Evolutionary conservation across 352 stramenopile genomes (phyloP).

Genomic region (Pythium phragmiticola): DNA sequence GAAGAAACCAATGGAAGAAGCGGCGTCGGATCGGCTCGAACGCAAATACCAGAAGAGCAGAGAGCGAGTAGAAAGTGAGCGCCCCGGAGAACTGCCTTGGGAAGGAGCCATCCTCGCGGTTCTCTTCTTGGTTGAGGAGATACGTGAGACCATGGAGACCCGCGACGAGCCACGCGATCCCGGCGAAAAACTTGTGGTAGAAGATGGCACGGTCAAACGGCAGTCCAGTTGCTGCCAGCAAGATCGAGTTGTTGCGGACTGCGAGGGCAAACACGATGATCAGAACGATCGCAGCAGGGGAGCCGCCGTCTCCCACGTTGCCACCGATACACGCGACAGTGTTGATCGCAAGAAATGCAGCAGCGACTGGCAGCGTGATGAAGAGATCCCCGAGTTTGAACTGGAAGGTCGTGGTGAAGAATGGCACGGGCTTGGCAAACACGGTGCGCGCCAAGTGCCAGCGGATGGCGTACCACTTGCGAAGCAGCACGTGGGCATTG

Average conservation of each 20-base stretch:
- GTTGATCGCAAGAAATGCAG: conserved; percentile 2
- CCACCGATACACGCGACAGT: not conserved
- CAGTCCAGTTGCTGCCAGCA: conserved; percentile 41
- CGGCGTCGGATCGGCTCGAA: conserved; percentile 38
- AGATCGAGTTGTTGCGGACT: conserved; percentile 50
- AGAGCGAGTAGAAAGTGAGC: conserved; percentile 32
- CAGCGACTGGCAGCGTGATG: conserved; percentile 15
- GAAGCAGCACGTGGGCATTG: not conserved
- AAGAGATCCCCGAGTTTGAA: conserved; percentile 25
- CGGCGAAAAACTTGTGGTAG: conserved; percentile 46
- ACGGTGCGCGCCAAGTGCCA: conserved; percentile 13
- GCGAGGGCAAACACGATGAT: conserved; percentile 40
- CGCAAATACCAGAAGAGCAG: conserved; percentile 36
- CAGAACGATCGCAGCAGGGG: conserved; percentile 30
- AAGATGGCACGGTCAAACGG: conserved; percentile 51
- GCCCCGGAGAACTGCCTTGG: conserved; percentile 13
- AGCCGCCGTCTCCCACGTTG: conserved; percentile 22
- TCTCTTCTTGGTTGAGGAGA: conserved; percentile 24
- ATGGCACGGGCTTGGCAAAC: conserved; percentile 18
- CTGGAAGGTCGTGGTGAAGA: conserved; percentile 12
- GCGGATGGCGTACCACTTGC: conserved; percentile 24
- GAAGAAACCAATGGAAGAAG: conserved; percentile 57
- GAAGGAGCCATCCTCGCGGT: not conserved
- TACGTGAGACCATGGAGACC: conserved; percentile 47
- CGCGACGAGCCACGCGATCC: conserved; percentile 36